Evolutionary conservation across 768 basidiomycete species (phyloP).

Genomic region (Leccinum imitatum): DNA sequence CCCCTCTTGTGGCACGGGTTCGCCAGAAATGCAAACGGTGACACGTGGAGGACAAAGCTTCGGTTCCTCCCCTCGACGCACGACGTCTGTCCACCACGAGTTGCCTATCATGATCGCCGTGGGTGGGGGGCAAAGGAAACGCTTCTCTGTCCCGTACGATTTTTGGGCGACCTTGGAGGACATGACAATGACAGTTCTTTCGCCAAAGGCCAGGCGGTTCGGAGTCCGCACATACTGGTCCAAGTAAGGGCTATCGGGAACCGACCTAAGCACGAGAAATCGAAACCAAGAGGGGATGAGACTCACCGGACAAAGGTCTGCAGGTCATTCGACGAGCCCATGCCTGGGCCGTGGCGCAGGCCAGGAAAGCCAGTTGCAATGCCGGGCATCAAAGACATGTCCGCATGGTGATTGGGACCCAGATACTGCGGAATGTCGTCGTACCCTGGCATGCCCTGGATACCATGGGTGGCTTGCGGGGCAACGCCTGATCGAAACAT

Average conservation of each 20-base stretch:
- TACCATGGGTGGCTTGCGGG: conserved; percentile 68
- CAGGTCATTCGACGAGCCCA: conserved; percentile 67
- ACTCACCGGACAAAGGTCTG: conserved; percentile 77
- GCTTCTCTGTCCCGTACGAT: conserved; percentile 94
- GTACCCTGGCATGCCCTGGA: conserved; percentile 52
- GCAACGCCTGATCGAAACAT: conserved; percentile 61
- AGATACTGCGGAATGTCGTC: conserved; percentile 62
- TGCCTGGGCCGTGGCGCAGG: conserved; percentile 58
- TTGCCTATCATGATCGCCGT: conserved; percentile 93
- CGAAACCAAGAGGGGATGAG: conserved; percentile 19
- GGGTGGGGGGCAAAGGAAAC: conserved; percentile 92
- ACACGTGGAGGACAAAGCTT: conserved; percentile 78
- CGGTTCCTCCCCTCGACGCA: conserved; percentile 71
- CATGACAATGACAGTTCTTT: conserved; percentile 94
- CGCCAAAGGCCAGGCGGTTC: conserved; percentile 88
- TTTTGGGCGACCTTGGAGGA: conserved; percentile 98
- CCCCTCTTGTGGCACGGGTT: conserved; percentile 81
- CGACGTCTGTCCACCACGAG: conserved; percentile 89
- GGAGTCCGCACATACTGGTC: conserved; percentile 83
- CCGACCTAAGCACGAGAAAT: conserved; percentile 14
- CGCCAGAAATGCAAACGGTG: conserved; percentile 89
- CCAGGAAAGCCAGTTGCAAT: conserved; percentile 63
- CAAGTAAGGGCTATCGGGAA: conserved; percentile 61
- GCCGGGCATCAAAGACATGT: conserved; percentile 59
- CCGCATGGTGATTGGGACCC: conserved; percentile 48